Conservation (phyloP, 345 rosid species). For the Psidium friedrichsthalianum region DNA sequence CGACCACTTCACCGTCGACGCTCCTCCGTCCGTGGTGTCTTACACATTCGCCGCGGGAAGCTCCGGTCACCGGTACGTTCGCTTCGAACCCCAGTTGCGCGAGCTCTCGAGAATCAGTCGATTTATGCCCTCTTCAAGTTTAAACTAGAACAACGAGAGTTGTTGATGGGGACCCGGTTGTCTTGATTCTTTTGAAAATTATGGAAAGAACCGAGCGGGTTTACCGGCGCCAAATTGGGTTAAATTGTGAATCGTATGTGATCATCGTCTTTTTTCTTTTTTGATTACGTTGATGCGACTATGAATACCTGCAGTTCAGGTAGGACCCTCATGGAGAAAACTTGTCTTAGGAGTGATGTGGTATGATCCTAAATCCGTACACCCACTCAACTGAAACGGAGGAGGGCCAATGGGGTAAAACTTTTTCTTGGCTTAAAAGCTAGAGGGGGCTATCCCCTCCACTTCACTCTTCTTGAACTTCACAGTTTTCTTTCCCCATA, state of each 20-base stretch:
- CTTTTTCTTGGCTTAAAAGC: constrained; percentile 7
- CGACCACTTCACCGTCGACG: neutral
- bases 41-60: neutral
- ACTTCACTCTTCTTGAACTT: neutral
- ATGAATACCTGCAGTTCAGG: neutral
- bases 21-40: neutral
- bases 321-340: neutral
- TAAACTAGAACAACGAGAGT: neutral
- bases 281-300: no score
- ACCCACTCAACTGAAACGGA: neutral
- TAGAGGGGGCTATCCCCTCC: neutral
- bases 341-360: neutral
- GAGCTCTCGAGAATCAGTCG: neutral
- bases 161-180: neutral
- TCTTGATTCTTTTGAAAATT: neutral
- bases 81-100: neutral
- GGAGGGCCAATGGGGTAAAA: neutral
- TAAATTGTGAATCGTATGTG: neutral
- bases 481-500: neutral
- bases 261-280: no score
- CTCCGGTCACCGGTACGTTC: neutral
- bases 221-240: neutral
- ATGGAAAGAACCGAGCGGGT: neutral
- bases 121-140: neutral
- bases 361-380: neutral